Conservation (phyloP, 108 stramenopile genomes). For the Pinguiococcus pyrenoidosus region DNA sequence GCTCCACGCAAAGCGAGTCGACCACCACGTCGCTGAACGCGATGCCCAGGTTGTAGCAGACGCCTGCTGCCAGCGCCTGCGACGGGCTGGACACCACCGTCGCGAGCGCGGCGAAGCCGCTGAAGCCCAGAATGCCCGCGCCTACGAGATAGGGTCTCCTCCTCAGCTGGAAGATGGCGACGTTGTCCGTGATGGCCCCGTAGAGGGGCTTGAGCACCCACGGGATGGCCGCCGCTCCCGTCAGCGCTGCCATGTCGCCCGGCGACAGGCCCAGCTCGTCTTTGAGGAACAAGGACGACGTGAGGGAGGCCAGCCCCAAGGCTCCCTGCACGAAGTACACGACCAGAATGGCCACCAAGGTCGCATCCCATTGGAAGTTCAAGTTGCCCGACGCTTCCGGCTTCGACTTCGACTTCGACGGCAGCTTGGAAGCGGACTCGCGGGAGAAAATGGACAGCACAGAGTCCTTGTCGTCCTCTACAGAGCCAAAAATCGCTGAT, state of each 20-base stretch:
- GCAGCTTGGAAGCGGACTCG: too few relatives aligned
- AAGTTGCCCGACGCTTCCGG: background rate
- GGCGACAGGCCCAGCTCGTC: slow-evolving; percentile 80
- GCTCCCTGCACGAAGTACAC: slow-evolving; percentile 95
- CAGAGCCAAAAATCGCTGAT: too few relatives aligned
- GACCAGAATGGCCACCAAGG: slow-evolving; percentile 64
- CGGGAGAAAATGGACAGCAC: too few relatives aligned
- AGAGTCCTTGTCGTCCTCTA: too few relatives aligned
- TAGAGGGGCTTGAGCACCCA: slow-evolving; percentile 86
- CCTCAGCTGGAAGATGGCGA: slow-evolving; percentile 69
- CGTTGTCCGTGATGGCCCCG: slow-evolving; percentile 72
- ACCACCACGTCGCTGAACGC: slow-evolving; percentile 86
- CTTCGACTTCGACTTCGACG: background rate
- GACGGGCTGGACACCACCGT: background rate
- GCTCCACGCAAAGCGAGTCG: slow-evolving; percentile 82
- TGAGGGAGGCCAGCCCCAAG: slow-evolving; percentile 69
- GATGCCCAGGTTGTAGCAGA: too few relatives aligned
- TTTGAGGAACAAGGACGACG: slow-evolving; percentile 81
- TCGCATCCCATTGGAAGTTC: slow-evolving; percentile 14
- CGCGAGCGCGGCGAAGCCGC: slow-evolving; percentile 48
- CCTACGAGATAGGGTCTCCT: slow-evolving; percentile 62
- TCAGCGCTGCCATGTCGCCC: slow-evolving; percentile 66
- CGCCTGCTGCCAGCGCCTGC: background rate
- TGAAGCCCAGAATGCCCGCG: slow-evolving; percentile 45
- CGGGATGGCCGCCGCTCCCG: slow-evolving; percentile 67